These are phyloP conservation scores for Cystobasidium slooffiae DNA, from an alignment of 1,284 basidiomycete species.

Conservation along the genomic window DNA sequence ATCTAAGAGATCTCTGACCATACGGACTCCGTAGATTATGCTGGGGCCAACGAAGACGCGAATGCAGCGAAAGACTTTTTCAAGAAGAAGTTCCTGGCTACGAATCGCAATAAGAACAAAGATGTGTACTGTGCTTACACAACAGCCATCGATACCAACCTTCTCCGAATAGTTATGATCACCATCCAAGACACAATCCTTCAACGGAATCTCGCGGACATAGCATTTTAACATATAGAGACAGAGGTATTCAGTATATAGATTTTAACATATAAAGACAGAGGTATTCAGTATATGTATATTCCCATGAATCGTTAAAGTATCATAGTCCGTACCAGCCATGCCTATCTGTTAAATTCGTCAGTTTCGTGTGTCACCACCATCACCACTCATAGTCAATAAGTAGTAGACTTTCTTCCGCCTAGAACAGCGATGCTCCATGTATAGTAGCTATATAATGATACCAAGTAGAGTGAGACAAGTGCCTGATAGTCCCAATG, in stretches of 20 bases:
- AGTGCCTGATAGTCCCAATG: too few relatives aligned
- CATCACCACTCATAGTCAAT: too few relatives aligned
- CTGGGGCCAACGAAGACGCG: slow-evolving; percentile 63
- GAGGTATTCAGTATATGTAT: background rate
- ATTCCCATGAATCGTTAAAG: background rate
- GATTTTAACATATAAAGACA: background rate
- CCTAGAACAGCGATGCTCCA: too few relatives aligned
- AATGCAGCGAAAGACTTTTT: slow-evolving; percentile 85
- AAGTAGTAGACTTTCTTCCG: too few relatives aligned
- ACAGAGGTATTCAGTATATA: background rate
- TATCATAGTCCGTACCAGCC: too few relatives aligned
- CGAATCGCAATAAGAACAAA: slow-evolving; percentile 82
- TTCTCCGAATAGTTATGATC: slow-evolving; percentile 84
- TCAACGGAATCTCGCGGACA: slow-evolving; percentile 31
- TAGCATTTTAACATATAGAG: slow-evolving; percentile 21
- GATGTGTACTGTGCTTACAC: slow-evolving; percentile 93
- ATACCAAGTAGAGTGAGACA: too few relatives aligned
- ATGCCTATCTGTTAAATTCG: too few relatives aligned
- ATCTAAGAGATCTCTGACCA: background rate
- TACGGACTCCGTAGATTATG: slow-evolving; percentile 51
- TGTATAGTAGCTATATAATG: too few relatives aligned
- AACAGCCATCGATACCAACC: slow-evolving; percentile 89
- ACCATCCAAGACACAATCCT: slow-evolving; percentile 47
- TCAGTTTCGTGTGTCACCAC: too few relatives aligned
- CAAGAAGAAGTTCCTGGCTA: slow-evolving; percentile 76